phyloP scores from a whole-genome alignment of 179 eudicot genomes.

The Beta corolliflora region DNA sequence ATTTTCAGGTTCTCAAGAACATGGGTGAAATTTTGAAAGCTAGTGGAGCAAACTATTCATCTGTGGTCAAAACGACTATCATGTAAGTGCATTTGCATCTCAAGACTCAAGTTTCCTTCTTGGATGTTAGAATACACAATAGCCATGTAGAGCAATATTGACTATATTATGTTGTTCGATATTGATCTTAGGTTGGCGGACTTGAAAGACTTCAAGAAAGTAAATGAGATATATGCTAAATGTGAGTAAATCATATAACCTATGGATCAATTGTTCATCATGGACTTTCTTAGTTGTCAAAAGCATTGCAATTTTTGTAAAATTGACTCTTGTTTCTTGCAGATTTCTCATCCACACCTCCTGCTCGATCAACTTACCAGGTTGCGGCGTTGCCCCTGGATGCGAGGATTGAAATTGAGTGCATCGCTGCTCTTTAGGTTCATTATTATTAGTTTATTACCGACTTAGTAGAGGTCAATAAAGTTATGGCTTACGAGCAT shows the following conservation, averaged over 20 bases:
- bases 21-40: constrained; percentile 98
- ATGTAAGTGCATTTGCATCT: constrained; percentile 45
- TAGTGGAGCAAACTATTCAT: constrained; percentile 84
- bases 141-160: neutral
- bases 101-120: neutral
- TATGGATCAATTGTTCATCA: neutral
- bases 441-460: no score
- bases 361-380: constrained; percentile 96
- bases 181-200: constrained; percentile 78
- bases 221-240: constrained; percentile 94
- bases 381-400: constrained; percentile 90
- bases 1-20: constrained; percentile 75
- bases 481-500: constrained; percentile 14
- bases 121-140: neutral
- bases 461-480: constrained; percentile 31
- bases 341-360: constrained; percentile 88
- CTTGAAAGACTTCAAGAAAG: constrained; percentile 91
- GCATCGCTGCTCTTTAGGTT: constrained; percentile 75
- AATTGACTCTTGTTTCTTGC: constrained; percentile 32
- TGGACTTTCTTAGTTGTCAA: neutral
- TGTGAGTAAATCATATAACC: constrained; percentile 51
- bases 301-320: neutral
- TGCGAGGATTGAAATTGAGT: constrained; percentile 88
- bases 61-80: constrained; percentile 96
- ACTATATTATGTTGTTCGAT: neutral